Percentiles rank a stretch among this genome's conserved stretches.
Conservation (phyloP, 139 green algal species). For the Coccomyxa sp. region DNA sequence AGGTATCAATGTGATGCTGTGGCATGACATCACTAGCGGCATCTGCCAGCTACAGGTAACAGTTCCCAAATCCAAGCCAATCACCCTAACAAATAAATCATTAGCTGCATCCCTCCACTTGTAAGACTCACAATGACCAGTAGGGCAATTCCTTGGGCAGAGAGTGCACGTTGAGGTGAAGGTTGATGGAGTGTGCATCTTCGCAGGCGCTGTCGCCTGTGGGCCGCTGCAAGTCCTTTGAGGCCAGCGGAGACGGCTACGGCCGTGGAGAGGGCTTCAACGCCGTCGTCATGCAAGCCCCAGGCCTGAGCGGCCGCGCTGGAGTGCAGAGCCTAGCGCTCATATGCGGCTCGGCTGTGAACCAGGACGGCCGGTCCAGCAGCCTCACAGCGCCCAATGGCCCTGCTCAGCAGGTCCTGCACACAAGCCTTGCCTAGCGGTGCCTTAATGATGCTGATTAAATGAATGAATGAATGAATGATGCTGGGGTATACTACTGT, state of each 20-base stretch:
- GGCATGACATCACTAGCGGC: slow-evolving; percentile 17
- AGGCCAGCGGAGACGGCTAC: slow-evolving; percentile 76
- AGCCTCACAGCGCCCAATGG: slow-evolving; percentile 53
- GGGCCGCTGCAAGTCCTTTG: slow-evolving; percentile 85
- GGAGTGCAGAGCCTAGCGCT: not conserved
- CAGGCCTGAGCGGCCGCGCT: too few relatives aligned
- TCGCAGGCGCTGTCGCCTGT: slow-evolving; percentile 43
- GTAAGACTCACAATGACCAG: too few relatives aligned
- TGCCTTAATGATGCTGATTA: too few relatives aligned
- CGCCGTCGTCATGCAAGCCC: not conserved
- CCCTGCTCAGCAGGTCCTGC: slow-evolving; percentile 55
- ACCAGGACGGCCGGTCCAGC: slow-evolving; percentile 52
- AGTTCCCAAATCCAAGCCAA: not conserved
- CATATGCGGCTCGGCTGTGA: slow-evolving; percentile 30
- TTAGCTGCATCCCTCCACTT: too few relatives aligned
- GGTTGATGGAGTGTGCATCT: not conserved
- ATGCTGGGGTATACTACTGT: too few relatives aligned
- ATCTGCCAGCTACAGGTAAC: slow-evolving; percentile 24
- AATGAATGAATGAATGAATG: too few relatives aligned
- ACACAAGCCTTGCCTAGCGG: too few relatives aligned
- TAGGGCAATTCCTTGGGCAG: too few relatives aligned
- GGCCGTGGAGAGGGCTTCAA: slow-evolving; percentile 38
- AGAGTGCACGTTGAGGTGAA: too few relatives aligned
- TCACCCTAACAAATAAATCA: not conserved
- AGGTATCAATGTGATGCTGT: slow-evolving; percentile 38